Conservation (phyloP, 768 basidiomycete species). For the Mycena maculata region DNA sequence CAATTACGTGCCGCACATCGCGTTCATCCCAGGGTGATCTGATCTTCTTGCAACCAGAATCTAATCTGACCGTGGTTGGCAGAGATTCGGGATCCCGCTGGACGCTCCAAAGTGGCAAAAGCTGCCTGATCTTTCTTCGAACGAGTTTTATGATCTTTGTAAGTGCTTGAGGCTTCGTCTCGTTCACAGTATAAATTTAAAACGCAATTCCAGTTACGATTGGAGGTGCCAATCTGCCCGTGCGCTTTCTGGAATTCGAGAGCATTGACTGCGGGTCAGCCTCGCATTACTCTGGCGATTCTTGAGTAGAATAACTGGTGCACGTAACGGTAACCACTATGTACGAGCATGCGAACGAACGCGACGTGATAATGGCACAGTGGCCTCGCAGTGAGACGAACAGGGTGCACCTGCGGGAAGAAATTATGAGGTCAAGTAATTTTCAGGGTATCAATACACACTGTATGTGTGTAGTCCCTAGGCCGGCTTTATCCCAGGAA, state of each 20-base stretch:
- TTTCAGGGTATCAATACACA: too few species aligned
- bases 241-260: constrained; percentile 43
- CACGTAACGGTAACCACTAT: background rate
- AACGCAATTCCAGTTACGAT: constrained; percentile 31
- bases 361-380: background rate
- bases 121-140: constrained; percentile 42
- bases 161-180: constrained; percentile 25
- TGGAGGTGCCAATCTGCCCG: constrained; percentile 38
- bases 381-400: background rate
- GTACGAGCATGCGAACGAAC: constrained; percentile 1
- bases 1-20: constrained; percentile 37
- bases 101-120: constrained; percentile 34
- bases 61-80: background rate
- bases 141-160: constrained; percentile 47
- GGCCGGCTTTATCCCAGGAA: background rate
- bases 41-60: background rate
- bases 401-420: background rate
- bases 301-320: constrained; percentile 8
- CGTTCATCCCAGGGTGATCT: constrained; percentile 45
- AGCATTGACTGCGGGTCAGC: constrained; percentile 18
- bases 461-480: background rate
- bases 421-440: too few species aligned
- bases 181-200: background rate
- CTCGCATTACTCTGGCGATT: constrained; percentile 8
- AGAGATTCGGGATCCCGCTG: constrained; percentile 46